phyloP scores from a whole-genome alignment of 2,329 filamentous ascomycete genomes.

The Nemania sp. region DNA sequence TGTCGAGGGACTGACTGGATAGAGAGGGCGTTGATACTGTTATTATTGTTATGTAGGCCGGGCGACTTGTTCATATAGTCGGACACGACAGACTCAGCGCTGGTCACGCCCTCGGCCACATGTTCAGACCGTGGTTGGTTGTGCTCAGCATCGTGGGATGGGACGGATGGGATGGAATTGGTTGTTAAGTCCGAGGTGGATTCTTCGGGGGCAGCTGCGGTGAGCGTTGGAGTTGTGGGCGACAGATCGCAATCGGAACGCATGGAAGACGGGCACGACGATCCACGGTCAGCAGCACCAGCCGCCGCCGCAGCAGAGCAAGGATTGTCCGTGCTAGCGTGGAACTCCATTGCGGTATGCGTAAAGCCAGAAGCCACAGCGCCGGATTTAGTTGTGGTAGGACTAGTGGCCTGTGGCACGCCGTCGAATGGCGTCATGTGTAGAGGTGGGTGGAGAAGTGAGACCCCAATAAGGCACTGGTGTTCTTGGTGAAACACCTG shows the following conservation, averaged over 20 bases:
- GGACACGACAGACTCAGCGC: constrained; percentile 33
- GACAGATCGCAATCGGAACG: constrained; percentile 17
- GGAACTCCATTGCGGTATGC: constrained; percentile 29
- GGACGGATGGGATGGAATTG: constrained; percentile 12
- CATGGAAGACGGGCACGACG: constrained; percentile 16
- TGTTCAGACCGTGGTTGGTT: constrained; percentile 29
- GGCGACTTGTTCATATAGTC: constrained; percentile 32
- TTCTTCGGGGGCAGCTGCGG: constrained; percentile 5
- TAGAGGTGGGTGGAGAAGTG: constrained; percentile 5
- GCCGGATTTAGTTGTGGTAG: constrained; percentile 30
- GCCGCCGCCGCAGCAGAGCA: constrained; percentile 29
- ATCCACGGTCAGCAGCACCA: constrained; percentile 26
- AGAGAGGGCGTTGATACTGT: constrained; percentile 46
- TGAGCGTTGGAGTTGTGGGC: constrained; percentile 2
- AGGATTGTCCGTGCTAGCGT: constrained; percentile 28
- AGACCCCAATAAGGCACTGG: background rate
- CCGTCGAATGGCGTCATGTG: constrained; percentile 3
- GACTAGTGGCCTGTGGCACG: constrained; percentile 12
- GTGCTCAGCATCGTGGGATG: constrained; percentile 33
- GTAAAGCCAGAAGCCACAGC: constrained; percentile 27
- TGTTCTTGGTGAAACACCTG: background rate
- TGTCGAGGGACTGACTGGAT: constrained; percentile 73
- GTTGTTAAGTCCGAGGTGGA: constrained; percentile 29
- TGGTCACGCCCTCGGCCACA: constrained; percentile 33
- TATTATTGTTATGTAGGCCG: constrained; percentile 50